Evolutionary conservation across 257 asterid species (phyloP).

Genomic region (Solanum boliviense): DNA sequence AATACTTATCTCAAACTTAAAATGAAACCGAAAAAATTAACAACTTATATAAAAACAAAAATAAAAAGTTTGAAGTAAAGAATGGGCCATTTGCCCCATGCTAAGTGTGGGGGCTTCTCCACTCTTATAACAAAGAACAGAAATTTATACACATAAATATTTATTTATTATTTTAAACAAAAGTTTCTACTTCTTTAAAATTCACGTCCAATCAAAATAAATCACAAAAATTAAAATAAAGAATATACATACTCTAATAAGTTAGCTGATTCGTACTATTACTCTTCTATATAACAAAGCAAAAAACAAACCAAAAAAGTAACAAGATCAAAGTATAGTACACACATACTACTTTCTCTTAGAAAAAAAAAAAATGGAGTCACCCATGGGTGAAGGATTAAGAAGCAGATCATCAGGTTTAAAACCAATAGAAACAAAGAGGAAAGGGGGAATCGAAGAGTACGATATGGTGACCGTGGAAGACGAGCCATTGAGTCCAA

Average conservation of each 20-base stretch:
- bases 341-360: not conserved
- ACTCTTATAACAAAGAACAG: not conserved
- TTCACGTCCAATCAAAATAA: not conserved
- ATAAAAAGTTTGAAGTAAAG: not conserved
- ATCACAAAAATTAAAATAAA: not conserved
- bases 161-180: no score
- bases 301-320: not conserved
- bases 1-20: no score
- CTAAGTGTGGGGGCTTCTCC: not conserved
- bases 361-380: not conserved
- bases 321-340: not conserved
- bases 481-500: conserved; percentile 30
- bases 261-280: not conserved
- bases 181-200: not conserved
- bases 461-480: not conserved
- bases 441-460: not conserved
- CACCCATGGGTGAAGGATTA: not conserved
- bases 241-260: no score
- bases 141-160: not conserved
- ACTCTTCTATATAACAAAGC: not conserved
- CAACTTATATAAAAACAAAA: no score
- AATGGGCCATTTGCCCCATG: no score
- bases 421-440: not conserved
- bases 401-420: not conserved
- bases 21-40: no score